Conservation (phyloP, 768 basidiomycete species). For the Tulasnella sp. region DNA sequence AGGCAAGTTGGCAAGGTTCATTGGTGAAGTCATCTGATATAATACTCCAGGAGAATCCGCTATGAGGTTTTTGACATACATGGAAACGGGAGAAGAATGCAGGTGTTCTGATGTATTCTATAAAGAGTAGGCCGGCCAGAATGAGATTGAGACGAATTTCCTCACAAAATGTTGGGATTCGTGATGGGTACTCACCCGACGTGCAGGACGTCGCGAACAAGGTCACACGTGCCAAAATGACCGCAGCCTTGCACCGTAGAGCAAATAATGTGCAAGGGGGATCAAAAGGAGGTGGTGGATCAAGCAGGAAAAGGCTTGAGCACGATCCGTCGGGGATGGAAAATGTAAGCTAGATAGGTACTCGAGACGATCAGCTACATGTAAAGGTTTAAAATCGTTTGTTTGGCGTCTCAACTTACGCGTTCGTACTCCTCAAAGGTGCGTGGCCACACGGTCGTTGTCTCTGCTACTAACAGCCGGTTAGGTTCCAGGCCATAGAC, state of each 20-base stretch:
- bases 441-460: conserved; percentile 17
- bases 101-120: conserved; percentile 5
- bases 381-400: no score
- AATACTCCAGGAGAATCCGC: neutral
- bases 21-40: no score
- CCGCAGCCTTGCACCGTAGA: conserved; percentile 4
- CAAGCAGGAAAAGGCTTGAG: neutral
- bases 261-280: conserved; percentile 10
- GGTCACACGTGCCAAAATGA: conserved; percentile 12
- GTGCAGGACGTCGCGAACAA: conserved; percentile 10
- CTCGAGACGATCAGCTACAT: neutral
- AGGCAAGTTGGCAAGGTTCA: neutral
- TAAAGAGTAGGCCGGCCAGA: no score
- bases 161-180: neutral
- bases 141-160: neutral
- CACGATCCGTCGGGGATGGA: neutral
- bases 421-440: conserved; percentile 17
- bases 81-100: conserved; percentile 1
- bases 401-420: conserved; percentile 1
- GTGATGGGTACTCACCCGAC: neutral
- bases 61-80: neutral
- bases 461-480: neutral
- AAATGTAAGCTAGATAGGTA: neutral
- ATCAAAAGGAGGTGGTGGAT: conserved; percentile 7
- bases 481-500: conserved; percentile 8